Base-by-base conservation (phyloP, 257 asterid species). In the Solanum sitiens region DNA sequence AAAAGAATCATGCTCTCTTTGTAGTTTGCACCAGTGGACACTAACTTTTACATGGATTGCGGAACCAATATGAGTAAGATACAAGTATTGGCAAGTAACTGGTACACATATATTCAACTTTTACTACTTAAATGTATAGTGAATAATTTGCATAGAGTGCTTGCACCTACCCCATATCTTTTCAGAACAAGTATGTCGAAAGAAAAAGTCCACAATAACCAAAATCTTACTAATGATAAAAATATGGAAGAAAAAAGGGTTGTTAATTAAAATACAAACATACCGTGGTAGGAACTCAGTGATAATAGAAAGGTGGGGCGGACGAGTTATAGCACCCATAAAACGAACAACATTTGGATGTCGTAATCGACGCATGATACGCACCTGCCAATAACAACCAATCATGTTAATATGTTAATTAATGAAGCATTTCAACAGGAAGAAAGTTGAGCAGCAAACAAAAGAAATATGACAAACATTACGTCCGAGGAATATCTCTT, bases 261-360 rank as follows among this genome's bases (percentile, higher is more conserved):
- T 1, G 83, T 20, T n/a, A 53, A 88, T 71, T 84, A 86, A 89
- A 35, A 44, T 72, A 88, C 90, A 68, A 89, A 88, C 94, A 86
- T 84, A 96, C 99, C 95, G 93, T n/a, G 99, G 99, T 37, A 97
- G 92, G 90, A 96, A 97, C 88, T 97, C 99, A 30, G 99, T 95
- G 89, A 97, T 89, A 35, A 97, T 97, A 59, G 99, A 97, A 89
- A 97, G 99, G 86, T 97, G 94, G 83, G 99, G 99, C 10, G 99
- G 98, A 70, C 99, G 95, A 91, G 99, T 97, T 35, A 97, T 98
- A 7, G 99, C 99, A 92, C 99, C 99, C 99, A 97, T 94, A 79
- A 97, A 97, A 88, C 94, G 99, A 88, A 97, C 99, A 80, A 97
- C 94, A 91, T 97, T 97, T 88, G 99, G 99, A 96, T 97, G 99